Evolutionary conservation across 345 rosid genomes (phyloP).

Genomic region (Bruguiera sexangula): DNA sequence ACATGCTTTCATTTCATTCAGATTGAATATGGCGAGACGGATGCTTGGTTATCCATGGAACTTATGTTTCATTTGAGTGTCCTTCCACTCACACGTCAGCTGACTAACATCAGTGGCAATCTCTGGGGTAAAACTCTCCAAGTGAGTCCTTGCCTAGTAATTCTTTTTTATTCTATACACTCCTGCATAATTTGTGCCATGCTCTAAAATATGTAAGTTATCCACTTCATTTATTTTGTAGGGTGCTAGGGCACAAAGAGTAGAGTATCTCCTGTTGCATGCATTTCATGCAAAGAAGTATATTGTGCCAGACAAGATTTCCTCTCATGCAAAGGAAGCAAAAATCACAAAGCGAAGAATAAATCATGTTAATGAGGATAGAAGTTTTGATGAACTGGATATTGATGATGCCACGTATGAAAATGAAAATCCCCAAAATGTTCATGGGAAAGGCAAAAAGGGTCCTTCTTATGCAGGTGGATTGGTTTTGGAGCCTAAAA

Average conservation of each 20-base stretch:
- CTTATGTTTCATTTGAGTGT: conserved; percentile 93
- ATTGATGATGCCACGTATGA: conserved; percentile 39
- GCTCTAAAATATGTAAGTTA: neutral
- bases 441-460: conserved; percentile 59
- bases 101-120: conserved; percentile 96
- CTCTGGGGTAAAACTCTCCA: conserved; percentile 98
- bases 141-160: conserved; percentile 42
- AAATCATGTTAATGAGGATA: conserved; percentile 43
- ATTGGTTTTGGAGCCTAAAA: conserved; percentile 95
- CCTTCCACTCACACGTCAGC: conserved; percentile 98
- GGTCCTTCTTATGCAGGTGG: conserved; percentile 96
- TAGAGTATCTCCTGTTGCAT: conserved; percentile 87
- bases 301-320: conserved; percentile 85
- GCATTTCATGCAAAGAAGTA: conserved; percentile 86
- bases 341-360: conserved; percentile 55
- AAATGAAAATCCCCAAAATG: conserved; percentile 40
- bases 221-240: conserved; percentile 27
- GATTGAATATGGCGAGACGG: conserved; percentile 96
- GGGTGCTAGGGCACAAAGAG: conserved; percentile 99
- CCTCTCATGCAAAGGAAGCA: conserved; percentile 50
- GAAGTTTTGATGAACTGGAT: conserved; percentile 45
- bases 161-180: neutral
- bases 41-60: conserved; percentile 99
- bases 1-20: conserved; percentile 35
- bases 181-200: conserved; percentile 1